phyloP scores from a whole-genome alignment of 202 grass and related monocot genomes.

The Panicum virgatum region DNA sequence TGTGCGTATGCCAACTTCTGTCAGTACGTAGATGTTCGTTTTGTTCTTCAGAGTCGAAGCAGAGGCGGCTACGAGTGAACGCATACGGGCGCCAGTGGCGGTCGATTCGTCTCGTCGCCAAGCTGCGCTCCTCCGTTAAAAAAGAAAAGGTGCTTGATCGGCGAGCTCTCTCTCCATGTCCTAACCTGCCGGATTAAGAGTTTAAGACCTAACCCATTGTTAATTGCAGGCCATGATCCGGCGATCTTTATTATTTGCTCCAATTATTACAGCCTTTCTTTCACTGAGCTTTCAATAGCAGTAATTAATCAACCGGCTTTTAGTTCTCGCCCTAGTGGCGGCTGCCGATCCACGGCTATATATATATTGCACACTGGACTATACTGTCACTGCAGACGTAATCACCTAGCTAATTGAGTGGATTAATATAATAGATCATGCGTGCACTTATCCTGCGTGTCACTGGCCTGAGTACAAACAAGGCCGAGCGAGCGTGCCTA shows the following conservation, averaged over 20 bases:
- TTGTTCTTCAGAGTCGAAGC: no score
- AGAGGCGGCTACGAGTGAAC: no score
- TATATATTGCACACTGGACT: background rate
- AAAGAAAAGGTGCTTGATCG: background rate
- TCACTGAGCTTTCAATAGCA: background rate
- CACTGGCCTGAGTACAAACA: no score
- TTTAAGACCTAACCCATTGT: background rate
- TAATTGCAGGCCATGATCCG: background rate
- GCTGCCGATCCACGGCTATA: background rate
- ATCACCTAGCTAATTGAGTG: background rate
- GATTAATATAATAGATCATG: background rate
- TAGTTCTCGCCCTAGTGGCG: background rate
- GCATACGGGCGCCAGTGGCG: no score
- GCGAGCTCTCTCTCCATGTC: background rate
- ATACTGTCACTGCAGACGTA: background rate
- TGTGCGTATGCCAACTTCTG: background rate
- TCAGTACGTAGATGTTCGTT: background rate
- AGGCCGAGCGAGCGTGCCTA: no score
- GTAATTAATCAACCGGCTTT: background rate
- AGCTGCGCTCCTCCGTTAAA: no score
- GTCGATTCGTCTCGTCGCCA: no score
- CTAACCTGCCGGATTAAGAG: background rate
- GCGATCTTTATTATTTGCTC: background rate
- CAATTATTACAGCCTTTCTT: background rate
- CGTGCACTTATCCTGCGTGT: background rate